Base-by-base conservation (phyloP, 768 basidiomycete genomes). In the Suillus clintonianus region DNA sequence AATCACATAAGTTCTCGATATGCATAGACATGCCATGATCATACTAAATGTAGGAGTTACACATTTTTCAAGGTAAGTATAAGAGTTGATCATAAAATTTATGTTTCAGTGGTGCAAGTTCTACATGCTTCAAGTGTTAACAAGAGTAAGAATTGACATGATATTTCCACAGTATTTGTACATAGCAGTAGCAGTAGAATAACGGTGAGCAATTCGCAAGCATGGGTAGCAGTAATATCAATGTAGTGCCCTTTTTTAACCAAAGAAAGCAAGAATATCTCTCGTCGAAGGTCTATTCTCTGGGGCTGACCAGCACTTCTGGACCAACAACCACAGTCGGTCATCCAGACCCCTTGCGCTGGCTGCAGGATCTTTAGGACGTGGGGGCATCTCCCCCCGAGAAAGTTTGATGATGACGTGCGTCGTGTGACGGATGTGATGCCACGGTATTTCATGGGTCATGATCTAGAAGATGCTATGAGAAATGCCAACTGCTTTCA, bases 361-460 rank as follows among this genome's bases (percentile, higher is more conserved):
- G 34, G 79, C 73, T 7, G 68, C 71, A 3, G 69, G 60, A 45
- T 80, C 77, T 5, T 59, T 65, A 2, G 85, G 85, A 41, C 81
- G 75, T 37, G 69, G 72, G 5, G 85, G 85, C 51, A 76, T 77
- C 60, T 78, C 76, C n/a, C 83, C 81, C 7, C 67, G 62, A 24
- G 79, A 74, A 41, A 81, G 77, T 57, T 75, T 75, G 47, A 82
- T 78, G n/a, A 84, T 78, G 24, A 85, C 85, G 55, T 85, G 80
- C 4, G 84, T 81, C 13, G 84, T 82, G 65, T 82, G 82, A 66
- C 78, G 82, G 63, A 86, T 79, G 34, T 80, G 76, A n/a, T 69
- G 66, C 73, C 81, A 87, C 5, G 86, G 86, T 65, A 81, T 81
- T n/a, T 79, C 71, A 63, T 85, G 85, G 0, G 85, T 86, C 70